These are phyloP conservation scores for Vanderwaltozyma verrucispora DNA, from an alignment of 805 yeast genomes.

Conservation along the genomic window DNA sequence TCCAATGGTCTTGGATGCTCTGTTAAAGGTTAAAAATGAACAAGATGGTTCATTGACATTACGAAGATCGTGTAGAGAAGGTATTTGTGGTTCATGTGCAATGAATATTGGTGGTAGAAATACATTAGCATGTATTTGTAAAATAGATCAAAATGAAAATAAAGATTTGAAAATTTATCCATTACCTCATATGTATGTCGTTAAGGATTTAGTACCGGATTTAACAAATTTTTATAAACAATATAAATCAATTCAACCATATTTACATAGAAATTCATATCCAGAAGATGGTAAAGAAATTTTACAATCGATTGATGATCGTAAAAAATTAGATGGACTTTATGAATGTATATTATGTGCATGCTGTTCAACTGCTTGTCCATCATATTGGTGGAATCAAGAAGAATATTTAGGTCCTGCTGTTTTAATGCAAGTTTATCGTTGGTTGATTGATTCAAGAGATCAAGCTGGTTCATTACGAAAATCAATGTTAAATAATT, in stretches of 20 bases:
- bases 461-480: conserved; percentile 70
- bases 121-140: conserved; percentile 93
- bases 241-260: conserved; percentile 96
- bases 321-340: conserved; percentile 92
- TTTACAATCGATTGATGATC: conserved; percentile 81
- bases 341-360: conserved; percentile 98
- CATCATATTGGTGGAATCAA: conserved; percentile 99
- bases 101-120: conserved; percentile 98
- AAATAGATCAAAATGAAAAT: conserved; percentile 69
- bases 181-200: conserved; percentile 95
- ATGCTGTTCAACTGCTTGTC: conserved; percentile 97
- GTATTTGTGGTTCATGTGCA: conserved; percentile 99
- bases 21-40: conserved; percentile 90
- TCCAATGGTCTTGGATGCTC: conserved; percentile 95
- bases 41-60: conserved; percentile 92
- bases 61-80: conserved; percentile 98
- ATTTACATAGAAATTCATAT: conserved; percentile 63
- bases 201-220: conserved; percentile 95
- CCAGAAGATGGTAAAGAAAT: conserved; percentile 92
- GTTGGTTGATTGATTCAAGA: conserved; percentile 97
- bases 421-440: conserved; percentile 96
- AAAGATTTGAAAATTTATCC: conserved; percentile 87
- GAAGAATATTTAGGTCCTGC: conserved; percentile 98
- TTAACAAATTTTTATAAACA: conserved; percentile 96
- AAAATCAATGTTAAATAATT: conserved; percentile 85